Conservation (phyloP, 2,329 filamentous ascomycete species). For the Claviceps fusiformis region DNA sequence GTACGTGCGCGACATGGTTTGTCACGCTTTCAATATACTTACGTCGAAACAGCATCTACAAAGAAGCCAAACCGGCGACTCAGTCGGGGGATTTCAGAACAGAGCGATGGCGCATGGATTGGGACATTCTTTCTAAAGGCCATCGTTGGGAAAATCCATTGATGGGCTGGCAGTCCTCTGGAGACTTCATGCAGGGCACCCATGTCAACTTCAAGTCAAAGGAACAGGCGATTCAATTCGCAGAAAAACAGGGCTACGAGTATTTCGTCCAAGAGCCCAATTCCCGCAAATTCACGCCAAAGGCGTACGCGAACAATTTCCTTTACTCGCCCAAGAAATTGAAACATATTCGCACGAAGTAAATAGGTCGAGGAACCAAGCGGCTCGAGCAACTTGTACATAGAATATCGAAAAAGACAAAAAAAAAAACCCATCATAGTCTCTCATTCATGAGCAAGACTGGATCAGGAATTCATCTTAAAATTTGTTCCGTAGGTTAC, state of each 20-base stretch:
- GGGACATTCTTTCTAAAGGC: slow-evolving; percentile 85
- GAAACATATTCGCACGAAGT: slow-evolving; percentile 77
- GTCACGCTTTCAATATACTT: not conserved
- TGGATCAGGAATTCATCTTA: not conserved
- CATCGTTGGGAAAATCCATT: slow-evolving; percentile 97
- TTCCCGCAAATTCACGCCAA: slow-evolving; percentile 69
- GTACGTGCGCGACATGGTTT: slow-evolving; percentile 35
- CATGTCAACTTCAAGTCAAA: slow-evolving; percentile 81
- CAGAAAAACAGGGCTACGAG: slow-evolving; percentile 97
- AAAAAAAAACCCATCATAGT: not conserved
- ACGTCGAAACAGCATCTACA: slow-evolving; percentile 58
- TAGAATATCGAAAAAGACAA: not conserved
- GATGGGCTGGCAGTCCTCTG: slow-evolving; percentile 98
- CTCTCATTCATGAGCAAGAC: not conserved
- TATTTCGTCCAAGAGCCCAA: slow-evolving; percentile 98
- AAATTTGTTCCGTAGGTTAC: not conserved
- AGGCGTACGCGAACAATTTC: slow-evolving; percentile 97
- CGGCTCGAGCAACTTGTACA: not conserved
- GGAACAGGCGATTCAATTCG: slow-evolving; percentile 88
- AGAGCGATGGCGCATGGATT: slow-evolving; percentile 93
- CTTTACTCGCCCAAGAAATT: slow-evolving; percentile 72
- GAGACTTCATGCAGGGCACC: slow-evolving; percentile 88
- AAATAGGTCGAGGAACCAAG: slow-evolving; percentile 18
- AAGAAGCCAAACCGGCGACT: slow-evolving; percentile 83
- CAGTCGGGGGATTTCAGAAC: slow-evolving; percentile 83